Base-by-base conservation (phyloP, 129 eudicot genomes). In the Flaveria ramosissima region DNA sequence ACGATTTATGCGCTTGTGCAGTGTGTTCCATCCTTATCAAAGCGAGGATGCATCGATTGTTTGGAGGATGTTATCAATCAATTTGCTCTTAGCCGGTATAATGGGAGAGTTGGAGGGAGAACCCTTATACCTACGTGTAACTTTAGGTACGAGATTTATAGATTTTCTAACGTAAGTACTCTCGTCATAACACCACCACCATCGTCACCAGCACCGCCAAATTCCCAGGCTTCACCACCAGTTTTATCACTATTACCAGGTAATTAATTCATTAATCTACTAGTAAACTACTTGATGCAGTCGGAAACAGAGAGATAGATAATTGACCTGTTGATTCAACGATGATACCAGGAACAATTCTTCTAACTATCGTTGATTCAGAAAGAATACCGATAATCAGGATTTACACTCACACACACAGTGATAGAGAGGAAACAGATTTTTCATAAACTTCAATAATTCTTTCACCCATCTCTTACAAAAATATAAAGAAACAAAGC, bases 151-250 rank as follows among this genome's bases (percentile, higher is more conserved):
- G 27, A 56, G 62, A 56, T 21, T 56, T 56, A 19, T 8, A 9
- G 13, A 10, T 56, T 56, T 56, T 56, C 8, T 56, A 56, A 56
- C 62, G 62, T 17, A n/a, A 56, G 62, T 56, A 56, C 62, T 56
- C 13, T 56, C 0, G 27, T 19, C 27, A 8, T 56, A 56, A 11
- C 62, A 56, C 14, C 62, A 19, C 11, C 27, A 56, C 62, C 62
- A 3, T 23, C 62, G 2, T 30, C 39, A 32, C 27, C 62, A 7
- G 27, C 27, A 56, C 62, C 27, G 1, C 62, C 62, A 0, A 56
- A 19, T 19, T 17, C 26, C 26, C 62, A 9, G 62, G 62, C 26
- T 56, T 56, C 62, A 3, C 24, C 62, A 23, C 62, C 62, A 56
- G 62, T 8, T 56, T 56, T 11, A 56, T 45, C 48, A 45, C 48